These are phyloP conservation scores for Neopestalotiopsis sp. DNA, from an alignment of 2,329 filamentous ascomycete genomes.

Conservation along the genomic window DNA sequence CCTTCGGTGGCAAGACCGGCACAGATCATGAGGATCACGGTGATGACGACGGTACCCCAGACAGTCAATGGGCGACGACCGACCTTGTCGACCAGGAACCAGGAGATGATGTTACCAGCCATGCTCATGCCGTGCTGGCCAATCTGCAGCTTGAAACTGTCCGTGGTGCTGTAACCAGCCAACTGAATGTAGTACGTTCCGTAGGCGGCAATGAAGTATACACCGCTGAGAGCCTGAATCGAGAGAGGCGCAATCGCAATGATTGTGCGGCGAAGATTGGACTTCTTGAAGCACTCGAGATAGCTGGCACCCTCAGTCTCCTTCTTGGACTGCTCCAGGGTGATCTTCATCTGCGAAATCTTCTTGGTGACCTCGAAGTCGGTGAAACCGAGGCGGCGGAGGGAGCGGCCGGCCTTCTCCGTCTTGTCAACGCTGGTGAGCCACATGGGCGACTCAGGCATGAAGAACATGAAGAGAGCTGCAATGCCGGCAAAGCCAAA, in stretches of 20 bases:
- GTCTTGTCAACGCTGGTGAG: slow-evolving; percentile 38
- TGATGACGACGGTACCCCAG: slow-evolving; percentile 38
- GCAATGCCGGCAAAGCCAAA: slow-evolving; percentile 36
- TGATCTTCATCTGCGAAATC: slow-evolving; percentile 34
- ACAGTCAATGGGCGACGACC: slow-evolving; percentile 42
- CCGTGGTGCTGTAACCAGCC: slow-evolving; percentile 23
- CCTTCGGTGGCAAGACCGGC: slow-evolving; percentile 39
- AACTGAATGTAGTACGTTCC: slow-evolving; percentile 19
- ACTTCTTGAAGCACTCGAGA: slow-evolving; percentile 44
- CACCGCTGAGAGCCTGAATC: slow-evolving; percentile 18
- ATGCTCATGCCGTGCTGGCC: slow-evolving; percentile 43
- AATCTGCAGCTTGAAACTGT: slow-evolving; percentile 44
- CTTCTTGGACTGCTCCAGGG: slow-evolving; percentile 36
- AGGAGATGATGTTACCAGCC: slow-evolving; percentile 45
- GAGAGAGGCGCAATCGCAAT: slow-evolving; percentile 18
- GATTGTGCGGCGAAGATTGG: slow-evolving; percentile 36
- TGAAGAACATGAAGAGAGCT: slow-evolving; percentile 32
- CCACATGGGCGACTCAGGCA: slow-evolving; percentile 51
- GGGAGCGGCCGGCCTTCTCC: slow-evolving; percentile 39
- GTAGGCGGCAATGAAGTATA: slow-evolving; percentile 19
- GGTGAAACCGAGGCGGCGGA: slow-evolving; percentile 36
- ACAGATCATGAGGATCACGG: slow-evolving; percentile 44
- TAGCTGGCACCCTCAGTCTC: slow-evolving; percentile 44
- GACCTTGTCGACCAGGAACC: slow-evolving; percentile 41
- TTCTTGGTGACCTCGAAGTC: slow-evolving; percentile 34